phyloP scores from a whole-genome alignment of 2,329 filamentous ascomycete species.

The Diaporthe humulicola region DNA sequence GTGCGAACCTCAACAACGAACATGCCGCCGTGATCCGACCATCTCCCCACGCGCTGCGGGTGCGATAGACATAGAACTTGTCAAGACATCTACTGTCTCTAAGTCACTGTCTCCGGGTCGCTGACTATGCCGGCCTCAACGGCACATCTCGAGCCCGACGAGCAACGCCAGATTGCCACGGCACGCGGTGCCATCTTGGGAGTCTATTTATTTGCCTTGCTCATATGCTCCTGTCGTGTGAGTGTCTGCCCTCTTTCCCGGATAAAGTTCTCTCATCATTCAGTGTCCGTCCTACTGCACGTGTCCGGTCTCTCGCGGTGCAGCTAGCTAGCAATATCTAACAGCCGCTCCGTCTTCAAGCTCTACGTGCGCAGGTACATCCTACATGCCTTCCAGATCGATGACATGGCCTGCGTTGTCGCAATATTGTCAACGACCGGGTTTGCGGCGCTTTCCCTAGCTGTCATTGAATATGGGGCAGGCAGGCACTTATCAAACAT shows the following conservation, averaged over 20 bases:
- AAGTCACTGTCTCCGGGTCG: too few species aligned
- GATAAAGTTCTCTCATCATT: neutral
- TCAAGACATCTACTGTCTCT: neutral
- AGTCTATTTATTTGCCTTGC: neutral
- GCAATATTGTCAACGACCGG: neutral
- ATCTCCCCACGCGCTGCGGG: neutral
- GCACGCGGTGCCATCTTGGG: slow-evolving; percentile 6
- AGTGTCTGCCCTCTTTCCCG: neutral
- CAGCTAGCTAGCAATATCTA: neutral
- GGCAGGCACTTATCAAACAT: neutral
- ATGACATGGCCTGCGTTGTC: neutral
- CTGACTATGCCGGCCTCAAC: slow-evolving; percentile 10
- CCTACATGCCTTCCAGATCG: neutral
- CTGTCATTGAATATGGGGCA: slow-evolving; percentile 2
- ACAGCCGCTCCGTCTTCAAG: neutral
- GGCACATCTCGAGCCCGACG: slow-evolving; percentile 6
- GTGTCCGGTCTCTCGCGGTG: neutral
- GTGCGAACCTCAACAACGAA: neutral
- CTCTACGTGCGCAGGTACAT: slow-evolving; percentile 6
- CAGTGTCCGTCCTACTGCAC: neutral
- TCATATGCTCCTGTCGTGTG: slow-evolving; percentile 1
- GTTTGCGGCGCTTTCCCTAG: slow-evolving; percentile 1
- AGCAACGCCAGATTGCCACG: neutral
- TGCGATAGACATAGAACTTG: neutral
- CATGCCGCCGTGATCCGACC: neutral